Conservation (phyloP, 257 asterid species). For the Solanum rostratum region DNA sequence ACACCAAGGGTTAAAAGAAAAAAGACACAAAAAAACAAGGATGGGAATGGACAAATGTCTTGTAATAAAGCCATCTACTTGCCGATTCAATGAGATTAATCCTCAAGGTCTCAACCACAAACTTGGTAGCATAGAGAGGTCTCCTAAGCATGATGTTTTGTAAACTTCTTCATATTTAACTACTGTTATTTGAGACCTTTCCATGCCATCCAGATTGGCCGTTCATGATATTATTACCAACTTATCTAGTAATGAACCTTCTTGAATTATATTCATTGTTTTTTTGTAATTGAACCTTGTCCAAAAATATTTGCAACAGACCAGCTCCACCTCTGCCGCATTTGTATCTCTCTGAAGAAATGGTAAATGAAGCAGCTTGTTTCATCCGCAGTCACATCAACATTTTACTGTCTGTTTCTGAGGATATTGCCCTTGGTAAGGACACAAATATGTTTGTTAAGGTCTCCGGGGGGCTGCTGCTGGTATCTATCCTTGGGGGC, state of each 20-base stretch:
- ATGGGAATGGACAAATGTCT: neutral
- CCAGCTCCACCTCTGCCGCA: slow-evolving; percentile 84
- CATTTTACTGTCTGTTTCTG: slow-evolving; percentile 33
- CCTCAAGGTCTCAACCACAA: neutral
- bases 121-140: neutral
- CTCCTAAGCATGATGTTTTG: neutral
- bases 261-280: neutral
- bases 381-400: slow-evolving; percentile 35
- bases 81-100: neutral
- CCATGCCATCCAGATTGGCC: neutral
- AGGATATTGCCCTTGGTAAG: slow-evolving; percentile 59
- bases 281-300: neutral
- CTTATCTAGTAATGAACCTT: neutral
- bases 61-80: neutral
- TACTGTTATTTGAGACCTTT: neutral
- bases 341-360: slow-evolving; percentile 65
- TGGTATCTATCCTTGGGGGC: slow-evolving; percentile 38
- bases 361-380: slow-evolving; percentile 31
- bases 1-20: neutral
- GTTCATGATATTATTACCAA: neutral
- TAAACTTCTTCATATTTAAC: neutral
- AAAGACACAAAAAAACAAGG: neutral
- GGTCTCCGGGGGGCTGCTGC: slow-evolving; percentile 33
- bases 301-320: slow-evolving; percentile 31
- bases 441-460: slow-evolving; percentile 48